These are phyloP conservation scores for Lactarius sp. DNA, from an alignment of 768 basidiomycete genomes.

Conservation along the genomic window DNA sequence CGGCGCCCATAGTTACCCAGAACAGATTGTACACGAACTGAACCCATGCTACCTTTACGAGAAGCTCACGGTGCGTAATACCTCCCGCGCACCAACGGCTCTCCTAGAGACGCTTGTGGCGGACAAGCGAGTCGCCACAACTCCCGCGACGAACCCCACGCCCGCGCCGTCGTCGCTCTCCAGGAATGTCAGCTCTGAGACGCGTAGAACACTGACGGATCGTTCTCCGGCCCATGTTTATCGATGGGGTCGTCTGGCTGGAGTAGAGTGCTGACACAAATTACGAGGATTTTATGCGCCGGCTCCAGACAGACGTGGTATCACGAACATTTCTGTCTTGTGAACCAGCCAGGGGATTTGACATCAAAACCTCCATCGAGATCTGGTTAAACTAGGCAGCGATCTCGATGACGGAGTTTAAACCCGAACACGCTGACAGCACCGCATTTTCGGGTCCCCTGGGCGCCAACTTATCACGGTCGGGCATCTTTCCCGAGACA, in stretches of 20 bases:
- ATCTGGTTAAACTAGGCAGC: no score
- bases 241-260: neutral
- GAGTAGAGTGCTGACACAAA: neutral
- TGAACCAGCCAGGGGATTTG: no score
- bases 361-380: no score
- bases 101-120: conserved; percentile 84
- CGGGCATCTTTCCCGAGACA: no score
- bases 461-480: neutral
- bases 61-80: conserved; percentile 69
- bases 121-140: conserved; percentile 48
- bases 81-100: conserved; percentile 55
- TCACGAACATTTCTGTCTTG: no score
- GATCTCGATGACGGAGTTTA: no score
- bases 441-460: neutral
- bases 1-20: conserved; percentile 6
- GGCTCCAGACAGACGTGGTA: no score
- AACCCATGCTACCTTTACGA: conserved; percentile 70
- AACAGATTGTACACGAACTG: conserved; percentile 61
- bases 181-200: neutral
- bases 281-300: no score
- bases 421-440: no score
- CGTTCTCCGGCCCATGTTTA: no score
- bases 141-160: neutral
- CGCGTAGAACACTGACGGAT: no score
- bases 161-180: conserved; percentile 5